Base-by-base conservation (phyloP, 805 yeast species). In the Starmerella kuoi region DNA sequence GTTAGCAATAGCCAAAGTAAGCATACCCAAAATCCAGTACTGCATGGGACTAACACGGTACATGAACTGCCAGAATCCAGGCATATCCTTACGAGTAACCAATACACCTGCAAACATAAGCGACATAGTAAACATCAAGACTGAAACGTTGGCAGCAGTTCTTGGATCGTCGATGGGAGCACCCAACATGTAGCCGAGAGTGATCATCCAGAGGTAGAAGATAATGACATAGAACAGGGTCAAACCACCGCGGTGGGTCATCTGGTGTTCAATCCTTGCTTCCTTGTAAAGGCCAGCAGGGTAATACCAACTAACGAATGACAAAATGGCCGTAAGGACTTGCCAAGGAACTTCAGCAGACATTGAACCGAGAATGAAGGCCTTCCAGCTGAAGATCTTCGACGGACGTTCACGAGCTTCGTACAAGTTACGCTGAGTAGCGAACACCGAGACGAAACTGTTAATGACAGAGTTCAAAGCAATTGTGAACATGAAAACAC, bases 31-130 rank as follows among this genome's bases (percentile, higher is more conserved):
- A 45, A 82, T 64, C 58, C 78, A 73, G 56, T 83, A 83, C 1
- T 88, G 79, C 61, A 71, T 70, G 5, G 69, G 93, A 21, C 83
- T 77, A 18, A 67, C 68, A 51, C 79, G 72, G 72, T 80, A 77
- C 86, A 83, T 79, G 58, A 79, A 83, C 36, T 72, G 75, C 93
- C 93, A 83, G 66, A 83, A 83, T 1, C 82, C 76, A 11, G 93
- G 91, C 77, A 81, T 70, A 40, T 67, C 61, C 2, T 47, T 31
- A 5, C 62, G 62, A 15, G 76, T 73, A 54, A 77, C 83, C 45
- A 77, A 64, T 43, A 79, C 78, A 64, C 87, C 85, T 58, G 81
- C 69, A 64, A 81, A 80, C 19, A 77, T 64, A 43, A 79, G 67
- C 53, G 72, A 60, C 56, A 79, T 70, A 27, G 78, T 64, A 57